These are phyloP conservation scores for Rhodotorula diobovata DNA, from an alignment of 768 basidiomycete species.

Conservation along the genomic window DNA sequence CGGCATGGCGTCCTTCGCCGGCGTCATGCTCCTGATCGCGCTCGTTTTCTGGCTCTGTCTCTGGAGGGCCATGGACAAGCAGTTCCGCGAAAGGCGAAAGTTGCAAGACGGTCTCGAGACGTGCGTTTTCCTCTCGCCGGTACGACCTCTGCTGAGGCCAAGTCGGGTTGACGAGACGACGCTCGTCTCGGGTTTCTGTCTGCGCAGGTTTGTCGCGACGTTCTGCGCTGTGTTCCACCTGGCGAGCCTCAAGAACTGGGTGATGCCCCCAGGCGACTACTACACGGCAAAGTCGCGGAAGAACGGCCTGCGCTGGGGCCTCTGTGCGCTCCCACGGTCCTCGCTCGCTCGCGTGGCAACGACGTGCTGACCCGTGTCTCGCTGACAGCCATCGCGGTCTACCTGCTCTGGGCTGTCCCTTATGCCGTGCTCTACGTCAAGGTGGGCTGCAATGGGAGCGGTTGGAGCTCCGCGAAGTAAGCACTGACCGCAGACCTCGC, in stretches of 20 bases:
- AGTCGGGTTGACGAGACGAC: too few relatives aligned
- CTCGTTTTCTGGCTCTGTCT: not conserved
- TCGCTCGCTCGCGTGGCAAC: not conserved
- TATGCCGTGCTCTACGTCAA: constrained; percentile 1
- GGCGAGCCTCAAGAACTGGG: too few relatives aligned
- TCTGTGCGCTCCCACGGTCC: not conserved
- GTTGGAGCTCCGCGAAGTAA: too few relatives aligned
- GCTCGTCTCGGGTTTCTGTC: accelerated
- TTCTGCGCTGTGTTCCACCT: not conserved
- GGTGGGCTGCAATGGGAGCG: too few relatives aligned
- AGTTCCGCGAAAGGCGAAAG: not conserved
- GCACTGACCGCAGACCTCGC: not conserved
- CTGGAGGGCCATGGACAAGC: not conserved
- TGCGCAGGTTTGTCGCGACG: not conserved
- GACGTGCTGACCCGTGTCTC: not conserved
- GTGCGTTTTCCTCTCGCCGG: not conserved
- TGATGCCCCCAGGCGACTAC: not conserved
- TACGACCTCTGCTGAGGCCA: too few relatives aligned
- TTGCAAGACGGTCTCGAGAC: not conserved
- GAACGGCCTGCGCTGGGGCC: not conserved
- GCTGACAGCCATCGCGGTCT: not conserved
- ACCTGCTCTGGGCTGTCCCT: not conserved
- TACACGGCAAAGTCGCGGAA: not conserved
- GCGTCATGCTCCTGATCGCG: not conserved
- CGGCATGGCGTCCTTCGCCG: not conserved